These are phyloP conservation scores for Claviceps monticola DNA, from an alignment of 2,329 filamentous ascomycete species.

Conservation along the genomic window DNA sequence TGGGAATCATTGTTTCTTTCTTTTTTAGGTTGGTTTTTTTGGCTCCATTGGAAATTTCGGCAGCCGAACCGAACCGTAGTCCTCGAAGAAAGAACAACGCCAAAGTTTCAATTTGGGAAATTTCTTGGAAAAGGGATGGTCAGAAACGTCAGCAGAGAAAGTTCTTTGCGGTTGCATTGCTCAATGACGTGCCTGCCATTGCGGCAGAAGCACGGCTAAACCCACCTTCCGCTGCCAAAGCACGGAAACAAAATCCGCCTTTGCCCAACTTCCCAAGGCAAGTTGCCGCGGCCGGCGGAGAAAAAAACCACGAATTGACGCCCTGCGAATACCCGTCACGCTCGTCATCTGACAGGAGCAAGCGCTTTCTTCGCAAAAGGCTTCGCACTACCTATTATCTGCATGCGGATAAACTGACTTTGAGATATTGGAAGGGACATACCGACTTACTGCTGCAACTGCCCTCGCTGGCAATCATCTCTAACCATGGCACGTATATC, in stretches of 20 bases:
- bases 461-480: not conserved
- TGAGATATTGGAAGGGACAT: not conserved
- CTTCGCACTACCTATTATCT: not conserved
- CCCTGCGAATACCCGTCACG: conserved; percentile 5
- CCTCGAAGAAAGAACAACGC: no score
- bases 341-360: conserved; percentile 13
- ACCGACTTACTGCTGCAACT: not conserved
- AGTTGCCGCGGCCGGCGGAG: conserved; percentile 8
- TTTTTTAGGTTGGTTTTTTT: not conserved
- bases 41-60: not conserved
- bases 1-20: not conserved
- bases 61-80: no score
- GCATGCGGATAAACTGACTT: not conserved
- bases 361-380: conserved; percentile 10
- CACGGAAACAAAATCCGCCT: conserved; percentile 13
- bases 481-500: conserved; percentile 17
- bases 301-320: conserved; percentile 12
- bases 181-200: conserved; percentile 1
- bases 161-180: not conserved
- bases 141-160: not conserved
- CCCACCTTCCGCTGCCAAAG: conserved; percentile 11
- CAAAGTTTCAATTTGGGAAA: no score
- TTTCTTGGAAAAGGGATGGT: no score
- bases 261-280: not conserved
- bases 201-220: conserved; percentile 16